These are phyloP conservation scores for Phytophthora pisi DNA, from an alignment of 352 stramenopile genomes.

Conservation along the genomic window DNA sequence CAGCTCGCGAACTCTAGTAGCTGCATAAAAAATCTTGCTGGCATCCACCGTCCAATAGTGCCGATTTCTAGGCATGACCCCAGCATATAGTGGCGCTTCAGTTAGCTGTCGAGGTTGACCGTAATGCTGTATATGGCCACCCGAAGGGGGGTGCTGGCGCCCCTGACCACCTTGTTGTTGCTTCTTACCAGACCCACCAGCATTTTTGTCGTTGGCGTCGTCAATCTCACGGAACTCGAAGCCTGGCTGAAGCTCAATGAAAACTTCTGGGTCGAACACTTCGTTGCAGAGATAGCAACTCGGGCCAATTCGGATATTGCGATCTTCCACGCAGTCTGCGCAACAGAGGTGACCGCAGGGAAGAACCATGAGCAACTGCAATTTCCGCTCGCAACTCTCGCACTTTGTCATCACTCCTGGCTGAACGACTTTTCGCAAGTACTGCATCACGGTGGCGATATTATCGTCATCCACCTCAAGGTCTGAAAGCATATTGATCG, in stretches of 20 bases:
- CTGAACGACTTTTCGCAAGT: slow-evolving; percentile 44
- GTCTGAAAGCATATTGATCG: slow-evolving; percentile 47
- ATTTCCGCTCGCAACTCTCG: slow-evolving; percentile 62
- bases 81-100: background rate
- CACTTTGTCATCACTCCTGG: slow-evolving; percentile 55
- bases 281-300: slow-evolving; percentile 53
- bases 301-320: slow-evolving; percentile 42
- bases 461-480: slow-evolving; percentile 40
- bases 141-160: background rate
- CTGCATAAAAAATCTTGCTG: slow-evolving; percentile 69
- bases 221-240: slow-evolving; percentile 59
- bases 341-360: slow-evolving; percentile 91
- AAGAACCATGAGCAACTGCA: slow-evolving; percentile 88
- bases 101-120: background rate
- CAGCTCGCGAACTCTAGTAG: slow-evolving; percentile 52
- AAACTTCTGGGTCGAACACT: slow-evolving; percentile 79
- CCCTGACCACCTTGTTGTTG: background rate
- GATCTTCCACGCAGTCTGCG: slow-evolving; percentile 87
- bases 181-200: background rate
- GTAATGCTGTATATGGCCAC: background rate
- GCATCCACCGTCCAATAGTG: slow-evolving; percentile 40
- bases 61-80: slow-evolving; percentile 8
- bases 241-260: slow-evolving; percentile 83
- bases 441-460: slow-evolving; percentile 34
- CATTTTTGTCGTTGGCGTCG: background rate